Evolutionary conservation across 768 basidiomycete genomes (phyloP), one percentile per base, ranked within the genome.

Genomic region (Imleria badia): DNA sequence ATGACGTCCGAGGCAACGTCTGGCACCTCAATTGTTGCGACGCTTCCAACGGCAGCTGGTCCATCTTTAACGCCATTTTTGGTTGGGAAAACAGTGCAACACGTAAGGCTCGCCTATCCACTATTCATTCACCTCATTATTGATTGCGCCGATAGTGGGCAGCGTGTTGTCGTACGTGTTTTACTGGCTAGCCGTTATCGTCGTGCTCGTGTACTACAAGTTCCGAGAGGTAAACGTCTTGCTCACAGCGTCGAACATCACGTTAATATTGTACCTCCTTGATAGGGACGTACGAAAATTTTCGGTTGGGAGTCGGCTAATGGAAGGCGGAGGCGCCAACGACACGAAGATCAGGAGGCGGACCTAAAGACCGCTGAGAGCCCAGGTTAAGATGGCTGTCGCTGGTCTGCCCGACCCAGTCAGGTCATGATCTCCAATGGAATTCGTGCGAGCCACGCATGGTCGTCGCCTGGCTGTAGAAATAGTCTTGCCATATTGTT

Each of bases 61-160:
- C 80, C 14, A 81, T 98, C 60, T 96, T 98, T 73, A 80, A 81
- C 47, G 89, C 88, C 36, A 80, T 95, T 66, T 82, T 95, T 60
- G 92, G 92, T 3, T 95, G 93, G 94, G 84, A 84, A 59, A 94
- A 95, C 70, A 88, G 76, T 51, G 94, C 86, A 10, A 86, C 88
- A 29, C 22, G 87, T 85, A 63, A 60, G 78, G 7, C 11, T 19
- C 12, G 9, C 13, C 19, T 15, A 2, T 4, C 14, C 42, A 29
- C 45, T 8, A 9, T 3, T 17, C 20, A 22, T 45, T 41, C 6
- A 45, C 45, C 46, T 44, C 42, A 19, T 35, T 14, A 34, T 13
- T 48, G 19, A 60, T 42, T 45, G 11, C 34, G 40, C 20, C 55
- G 9, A 34, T 56, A 83, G 81, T 87, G 55, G 93, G 95, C 13